phyloP scores from a whole-genome alignment of 1,139 yeast species.

The Suhomyces choctaworum region DNA sequence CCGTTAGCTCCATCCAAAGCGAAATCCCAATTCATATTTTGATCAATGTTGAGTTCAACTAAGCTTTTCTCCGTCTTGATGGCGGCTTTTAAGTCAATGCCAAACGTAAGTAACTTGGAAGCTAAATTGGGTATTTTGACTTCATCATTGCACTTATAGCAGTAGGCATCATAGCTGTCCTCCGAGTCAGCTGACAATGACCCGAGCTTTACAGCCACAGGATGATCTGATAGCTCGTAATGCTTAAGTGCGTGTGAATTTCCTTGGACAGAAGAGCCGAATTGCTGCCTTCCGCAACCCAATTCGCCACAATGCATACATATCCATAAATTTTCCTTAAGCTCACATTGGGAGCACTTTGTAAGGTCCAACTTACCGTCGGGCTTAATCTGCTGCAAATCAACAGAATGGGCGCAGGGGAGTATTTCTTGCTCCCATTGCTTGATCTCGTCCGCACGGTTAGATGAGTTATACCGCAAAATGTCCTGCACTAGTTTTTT shows the following conservation, averaged over 20 bases:
- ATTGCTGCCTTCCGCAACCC: slow-evolving; percentile 92
- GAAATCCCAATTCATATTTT: slow-evolving; percentile 92
- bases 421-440: slow-evolving; percentile 90
- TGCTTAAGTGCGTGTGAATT: slow-evolving; percentile 87
- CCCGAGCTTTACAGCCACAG: slow-evolving; percentile 87
- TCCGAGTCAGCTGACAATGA: slow-evolving; percentile 68
- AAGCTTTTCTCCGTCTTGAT: slow-evolving; percentile 80
- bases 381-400: slow-evolving; percentile 41
- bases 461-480: slow-evolving; percentile 63
- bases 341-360: slow-evolving; percentile 62
- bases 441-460: slow-evolving; percentile 68
- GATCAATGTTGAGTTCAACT: slow-evolving; percentile 88
- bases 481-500: slow-evolving; percentile 48
- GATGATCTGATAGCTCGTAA: slow-evolving; percentile 56
- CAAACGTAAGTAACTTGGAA: slow-evolving; percentile 55
- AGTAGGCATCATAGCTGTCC: slow-evolving; percentile 69
- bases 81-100: slow-evolving; percentile 61
- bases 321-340: slow-evolving; percentile 78
- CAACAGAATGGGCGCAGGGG: slow-evolving; percentile 74
- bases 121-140: slow-evolving; percentile 67
- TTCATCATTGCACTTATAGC: slow-evolving; percentile 88
- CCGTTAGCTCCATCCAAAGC: slow-evolving; percentile 76
- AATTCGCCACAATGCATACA: slow-evolving; percentile 86
- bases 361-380: slow-evolving; percentile 34
- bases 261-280: slow-evolving; percentile 85